Evolutionary conservation across 257 asterid genomes (phyloP).

Genomic region (Petrea volubilis): DNA sequence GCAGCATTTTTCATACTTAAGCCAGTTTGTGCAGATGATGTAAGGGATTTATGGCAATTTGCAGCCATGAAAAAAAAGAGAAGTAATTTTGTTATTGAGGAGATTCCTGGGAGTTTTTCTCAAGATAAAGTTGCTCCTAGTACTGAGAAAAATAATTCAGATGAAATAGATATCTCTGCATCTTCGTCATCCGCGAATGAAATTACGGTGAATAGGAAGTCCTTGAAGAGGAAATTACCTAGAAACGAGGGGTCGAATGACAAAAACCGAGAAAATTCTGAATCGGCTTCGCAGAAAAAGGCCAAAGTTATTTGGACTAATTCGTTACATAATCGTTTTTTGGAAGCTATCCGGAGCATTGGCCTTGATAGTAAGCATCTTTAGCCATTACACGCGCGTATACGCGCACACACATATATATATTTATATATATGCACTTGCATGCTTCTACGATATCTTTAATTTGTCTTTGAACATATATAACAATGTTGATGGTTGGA

Average conservation of each 20-base stretch:
- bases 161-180: slow-evolving; percentile 13
- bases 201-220: not conserved
- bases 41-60: slow-evolving; percentile 57
- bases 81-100: slow-evolving; percentile 19
- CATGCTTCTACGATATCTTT: too few relatives aligned
- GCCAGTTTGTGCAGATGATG: slow-evolving; percentile 43
- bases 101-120: not conserved
- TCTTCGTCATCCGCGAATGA: slow-evolving; percentile 17
- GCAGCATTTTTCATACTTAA: slow-evolving; percentile 46
- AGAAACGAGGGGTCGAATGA: slow-evolving; percentile 20
- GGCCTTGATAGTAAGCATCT: slow-evolving; percentile 55
- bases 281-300: slow-evolving; percentile 24
- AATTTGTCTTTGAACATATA: too few relatives aligned
- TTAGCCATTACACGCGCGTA: too few relatives aligned
- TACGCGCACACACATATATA: too few relatives aligned
- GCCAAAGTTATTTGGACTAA: slow-evolving; percentile 54
- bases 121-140: not conserved
- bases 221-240: slow-evolving; percentile 20
- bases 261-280: slow-evolving; percentile 19
- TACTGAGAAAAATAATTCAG: not conserved
- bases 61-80: slow-evolving; percentile 33
- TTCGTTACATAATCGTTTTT: slow-evolving; percentile 55
- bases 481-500: too few relatives aligned
- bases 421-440: too few relatives aligned
- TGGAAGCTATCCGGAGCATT: slow-evolving; percentile 53